These are phyloP conservation scores for Yamadazyma songkhlaensis DNA, from an alignment of 1,139 yeast genomes.

Conservation along the genomic window DNA sequence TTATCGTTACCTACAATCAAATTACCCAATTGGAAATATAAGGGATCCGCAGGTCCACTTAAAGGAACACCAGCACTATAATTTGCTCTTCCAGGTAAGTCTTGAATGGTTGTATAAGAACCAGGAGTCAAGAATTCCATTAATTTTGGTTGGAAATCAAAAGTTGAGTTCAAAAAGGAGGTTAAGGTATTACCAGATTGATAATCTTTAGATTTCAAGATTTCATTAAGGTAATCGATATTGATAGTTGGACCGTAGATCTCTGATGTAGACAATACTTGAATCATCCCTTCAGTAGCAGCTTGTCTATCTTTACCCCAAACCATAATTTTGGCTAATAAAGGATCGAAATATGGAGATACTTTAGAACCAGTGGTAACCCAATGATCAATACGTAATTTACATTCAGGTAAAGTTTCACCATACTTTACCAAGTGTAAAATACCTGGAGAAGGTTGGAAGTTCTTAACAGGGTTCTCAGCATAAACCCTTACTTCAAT, in stretches of 20 bases:
- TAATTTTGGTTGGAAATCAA: slow-evolving; percentile 22
- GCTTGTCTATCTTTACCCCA: slow-evolving; percentile 27
- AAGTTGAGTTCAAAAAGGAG: slow-evolving; percentile 19
- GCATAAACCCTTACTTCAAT: slow-evolving; percentile 36
- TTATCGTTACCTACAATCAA: slow-evolving; percentile 27
- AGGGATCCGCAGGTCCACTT: slow-evolving; percentile 30
- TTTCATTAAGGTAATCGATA: slow-evolving; percentile 25
- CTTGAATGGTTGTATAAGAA: slow-evolving; percentile 33
- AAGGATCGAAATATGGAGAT: slow-evolving; percentile 37
- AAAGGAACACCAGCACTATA: slow-evolving; percentile 29
- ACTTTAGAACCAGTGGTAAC: slow-evolving; percentile 30
- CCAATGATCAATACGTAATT: slow-evolving; percentile 34
- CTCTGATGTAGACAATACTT: slow-evolving; percentile 18
- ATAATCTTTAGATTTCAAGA: slow-evolving; percentile 20
- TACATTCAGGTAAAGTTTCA: slow-evolving; percentile 11
- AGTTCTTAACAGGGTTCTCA: slow-evolving; percentile 32
- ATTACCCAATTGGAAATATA: slow-evolving; percentile 30
- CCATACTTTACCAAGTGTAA: slow-evolving; percentile 25
- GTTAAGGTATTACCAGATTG: slow-evolving; percentile 25
- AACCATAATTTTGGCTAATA: slow-evolving; percentile 34
- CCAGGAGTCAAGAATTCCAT: slow-evolving; percentile 29
- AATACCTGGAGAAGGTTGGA: slow-evolving; percentile 36
- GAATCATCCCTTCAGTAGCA: slow-evolving; percentile 21
- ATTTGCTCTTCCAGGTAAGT: slow-evolving; percentile 27
- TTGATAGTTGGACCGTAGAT: slow-evolving; percentile 32